These are phyloP conservation scores for Tylopilus rubrobrunneus DNA, from an alignment of 768 basidiomycete species.

Conservation along the genomic window DNA sequence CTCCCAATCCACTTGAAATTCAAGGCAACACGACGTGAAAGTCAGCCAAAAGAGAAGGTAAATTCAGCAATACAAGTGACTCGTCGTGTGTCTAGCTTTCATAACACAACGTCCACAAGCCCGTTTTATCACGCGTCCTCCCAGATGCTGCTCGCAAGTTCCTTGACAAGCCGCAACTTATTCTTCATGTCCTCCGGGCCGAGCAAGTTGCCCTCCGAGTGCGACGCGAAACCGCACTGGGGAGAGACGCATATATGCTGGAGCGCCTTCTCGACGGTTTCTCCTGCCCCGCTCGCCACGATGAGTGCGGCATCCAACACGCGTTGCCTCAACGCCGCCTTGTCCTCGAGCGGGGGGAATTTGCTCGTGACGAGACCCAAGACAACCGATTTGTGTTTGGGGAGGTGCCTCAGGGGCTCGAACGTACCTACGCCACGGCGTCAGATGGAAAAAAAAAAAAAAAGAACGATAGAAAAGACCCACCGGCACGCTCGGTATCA, in stretches of 20 bases:
- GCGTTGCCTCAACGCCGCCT: constrained; percentile 35
- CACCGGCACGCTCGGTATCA: constrained; percentile 44
- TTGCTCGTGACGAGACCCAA: constrained; percentile 44
- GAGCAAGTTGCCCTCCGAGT: constrained; percentile 42
- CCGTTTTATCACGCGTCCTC: constrained; percentile 10
- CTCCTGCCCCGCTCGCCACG: constrained; percentile 37
- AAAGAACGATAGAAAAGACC: background rate
- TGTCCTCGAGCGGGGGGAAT: constrained; percentile 41
- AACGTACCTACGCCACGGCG: constrained; percentile 21
- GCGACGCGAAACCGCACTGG: constrained; percentile 50
- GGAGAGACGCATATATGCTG: constrained; percentile 42
- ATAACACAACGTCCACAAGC: too few relatives aligned
- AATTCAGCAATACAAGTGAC: too few relatives aligned
- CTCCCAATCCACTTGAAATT: too few relatives aligned
- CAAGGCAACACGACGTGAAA: too few relatives aligned
- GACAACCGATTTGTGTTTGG: constrained; percentile 37
- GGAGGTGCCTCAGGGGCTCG: constrained; percentile 30
- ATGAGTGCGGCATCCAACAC: constrained; percentile 41
- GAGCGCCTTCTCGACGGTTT: constrained; percentile 34
- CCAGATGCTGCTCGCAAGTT: constrained; percentile 38
- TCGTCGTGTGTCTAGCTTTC: too few relatives aligned
- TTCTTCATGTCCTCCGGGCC: constrained; percentile 32
- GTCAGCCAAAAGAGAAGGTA: too few relatives aligned
- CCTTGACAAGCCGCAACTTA: constrained; percentile 30
- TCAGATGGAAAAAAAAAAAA: background rate